Percentiles rank a stretch among this genome's conserved stretches.
phyloP scores from a whole-genome alignment of 306 rosid genomes.

The Pachyrhizus erosus region DNA sequence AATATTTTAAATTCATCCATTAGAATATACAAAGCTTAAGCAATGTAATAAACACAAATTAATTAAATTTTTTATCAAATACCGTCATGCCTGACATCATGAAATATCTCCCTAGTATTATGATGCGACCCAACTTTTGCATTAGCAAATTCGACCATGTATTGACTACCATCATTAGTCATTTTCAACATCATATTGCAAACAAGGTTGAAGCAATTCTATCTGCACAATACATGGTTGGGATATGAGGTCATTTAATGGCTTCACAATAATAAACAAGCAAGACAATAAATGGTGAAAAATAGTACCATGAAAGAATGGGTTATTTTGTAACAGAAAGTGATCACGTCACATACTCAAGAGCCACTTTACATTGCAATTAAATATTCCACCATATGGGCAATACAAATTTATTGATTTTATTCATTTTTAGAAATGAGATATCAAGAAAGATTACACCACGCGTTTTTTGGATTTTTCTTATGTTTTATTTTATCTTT shows the following conservation, averaged over 20 bases:
- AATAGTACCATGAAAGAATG: not conserved
- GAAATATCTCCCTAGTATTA: slow-evolving; percentile 22
- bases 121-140: slow-evolving; percentile 21
- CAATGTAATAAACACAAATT: not conserved
- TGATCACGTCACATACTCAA: not conserved
- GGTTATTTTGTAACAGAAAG: not conserved
- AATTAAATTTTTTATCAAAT: slow-evolving; percentile 17
- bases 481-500: not conserved
- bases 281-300: not conserved
- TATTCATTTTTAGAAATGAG: not conserved
- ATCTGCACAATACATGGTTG: not conserved
- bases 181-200: not conserved
- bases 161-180: slow-evolving; percentile 12
- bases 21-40: not conserved
- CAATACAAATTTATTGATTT: not conserved
- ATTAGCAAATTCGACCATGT: slow-evolving; percentile 14
- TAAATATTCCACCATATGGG: not conserved
- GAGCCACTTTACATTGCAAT: not conserved
- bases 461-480: not conserved
- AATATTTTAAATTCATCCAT: not conserved
- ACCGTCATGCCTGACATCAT: not conserved
- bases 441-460: not conserved
- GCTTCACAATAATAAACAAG: slow-evolving; percentile 5
- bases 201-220: not conserved
- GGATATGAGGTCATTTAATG: not conserved